phyloP scores from a whole-genome alignment of 2,329 filamentous ascomycete genomes.

The Apiospora koreana region DNA sequence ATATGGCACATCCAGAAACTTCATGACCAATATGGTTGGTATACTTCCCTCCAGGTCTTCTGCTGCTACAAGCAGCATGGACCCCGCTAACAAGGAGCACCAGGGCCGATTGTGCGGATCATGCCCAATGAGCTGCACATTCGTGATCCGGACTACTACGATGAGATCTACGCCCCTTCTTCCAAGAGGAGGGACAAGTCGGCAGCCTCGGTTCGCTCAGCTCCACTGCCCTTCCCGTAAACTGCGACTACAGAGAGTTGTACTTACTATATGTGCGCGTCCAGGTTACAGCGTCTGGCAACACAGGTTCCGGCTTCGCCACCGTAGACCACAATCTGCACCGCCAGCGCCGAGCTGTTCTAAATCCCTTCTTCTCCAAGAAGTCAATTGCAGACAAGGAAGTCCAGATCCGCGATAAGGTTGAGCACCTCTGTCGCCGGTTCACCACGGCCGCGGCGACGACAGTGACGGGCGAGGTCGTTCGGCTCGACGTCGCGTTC shows the following conservation, averaged over 20 bases:
- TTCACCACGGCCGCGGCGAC: slow-evolving; percentile 28
- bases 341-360: slow-evolving; percentile 22
- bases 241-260: no score
- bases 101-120: slow-evolving; percentile 20
- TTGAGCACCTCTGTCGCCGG: slow-evolving; percentile 24
- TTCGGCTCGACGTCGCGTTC: slow-evolving; percentile 20
- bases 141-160: slow-evolving; percentile 33
- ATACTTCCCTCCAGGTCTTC: no score
- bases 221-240: no score
- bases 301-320: slow-evolving; percentile 21
- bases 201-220: background rate
- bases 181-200: slow-evolving; percentile 33
- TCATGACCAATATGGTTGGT: slow-evolving; percentile 41
- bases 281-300: background rate
- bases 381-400: slow-evolving; percentile 33
- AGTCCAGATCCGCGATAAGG: slow-evolving; percentile 20
- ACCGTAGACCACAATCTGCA: slow-evolving; percentile 28
- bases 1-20: slow-evolving; percentile 42
- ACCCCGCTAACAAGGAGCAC: background rate
- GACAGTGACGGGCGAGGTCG: slow-evolving; percentile 21
- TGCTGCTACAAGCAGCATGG: background rate
- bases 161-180: slow-evolving; percentile 38
- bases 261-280: background rate
- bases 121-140: slow-evolving; percentile 26
- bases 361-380: slow-evolving; percentile 30